These are phyloP conservation scores for Saksenaea vasiformis DNA, from an alignment of 371 early-diverging fungal genomes.

Conservation along the genomic window DNA sequence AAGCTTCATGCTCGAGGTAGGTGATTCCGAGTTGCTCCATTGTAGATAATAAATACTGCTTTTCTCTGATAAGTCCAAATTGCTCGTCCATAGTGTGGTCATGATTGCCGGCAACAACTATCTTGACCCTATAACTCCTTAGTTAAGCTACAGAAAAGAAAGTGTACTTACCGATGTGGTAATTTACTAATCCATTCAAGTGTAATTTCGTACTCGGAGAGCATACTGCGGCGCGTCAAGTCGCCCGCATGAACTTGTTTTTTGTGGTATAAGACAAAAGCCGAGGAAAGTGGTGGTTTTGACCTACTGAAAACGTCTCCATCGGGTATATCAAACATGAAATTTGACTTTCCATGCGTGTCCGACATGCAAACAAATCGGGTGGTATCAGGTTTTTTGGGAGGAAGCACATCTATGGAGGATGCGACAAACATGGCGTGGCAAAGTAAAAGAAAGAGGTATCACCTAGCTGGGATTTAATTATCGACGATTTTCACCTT, in stretches of 20 bases:
- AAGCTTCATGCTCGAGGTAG: constrained; percentile 53
- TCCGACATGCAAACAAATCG: constrained; percentile 51
- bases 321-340: constrained; percentile 38
- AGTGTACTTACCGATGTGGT: constrained; percentile 27
- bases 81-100: constrained; percentile 40
- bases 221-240: constrained; percentile 29
- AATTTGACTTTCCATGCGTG: constrained; percentile 33
- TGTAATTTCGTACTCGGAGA: constrained; percentile 21
- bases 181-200: constrained; percentile 36
- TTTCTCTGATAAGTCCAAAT: constrained; percentile 18
- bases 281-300: not conserved
- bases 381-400: constrained; percentile 14
- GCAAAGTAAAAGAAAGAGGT: not conserved
- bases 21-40: constrained; percentile 33
- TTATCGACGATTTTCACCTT: not conserved
- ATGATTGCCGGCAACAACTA: constrained; percentile 60
- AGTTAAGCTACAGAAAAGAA: not conserved
- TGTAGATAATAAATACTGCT: constrained; percentile 19
- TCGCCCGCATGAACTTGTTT: constrained; percentile 47
- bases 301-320: constrained; percentile 46
- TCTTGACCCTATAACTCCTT: constrained; percentile 36
- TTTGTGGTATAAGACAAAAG: not conserved
- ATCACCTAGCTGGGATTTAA: not conserved
- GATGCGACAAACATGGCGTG: constrained; percentile 11
- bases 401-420: not conserved